Evolutionary conservation across 345 rosid genomes (phyloP), one percentile per base, ranked within the genome.

Genomic region (Psidium guajava): DNA sequence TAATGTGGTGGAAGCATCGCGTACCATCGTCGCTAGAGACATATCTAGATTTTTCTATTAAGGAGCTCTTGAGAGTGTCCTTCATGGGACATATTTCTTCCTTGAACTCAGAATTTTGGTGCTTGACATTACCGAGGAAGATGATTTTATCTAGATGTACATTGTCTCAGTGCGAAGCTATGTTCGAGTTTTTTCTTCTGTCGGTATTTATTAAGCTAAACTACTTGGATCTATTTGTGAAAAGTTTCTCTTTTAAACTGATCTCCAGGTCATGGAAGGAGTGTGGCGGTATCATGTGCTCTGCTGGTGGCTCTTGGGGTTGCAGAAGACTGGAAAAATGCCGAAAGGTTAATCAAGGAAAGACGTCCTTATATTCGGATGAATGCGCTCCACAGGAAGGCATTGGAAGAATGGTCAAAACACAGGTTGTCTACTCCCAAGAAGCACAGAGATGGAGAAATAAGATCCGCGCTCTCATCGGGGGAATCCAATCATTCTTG

Each of bases 201-300:
- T 69, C 0, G 1, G 47, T 18, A 36, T 13, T 18, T 36, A 32
- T 36, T 36, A 32, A 69, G 80, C 47, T 21, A 32, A 15, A 73
- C 12, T 56, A 11, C 47, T 73, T 47, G 47, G 36, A 15, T 47
- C 32, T n/a, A 49, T 27, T 16, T 6, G 6, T 57, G 53, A 58
- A 22, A 36, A 11, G 40, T 52, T 82, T 42, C 22, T 64, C 49
- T 59, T 50, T 21, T 21, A 22, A 27, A 81, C 84, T 54, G 25
- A 85, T 82, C n/a, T 51, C 24, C 75, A 94, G 98, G 98, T 88
- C 98, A 93, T 86, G 98, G 98, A 86, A 92, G 98, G 89, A 94
- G 98, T 83, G 96, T 94, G 64, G 95, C 94, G 5, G 95, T 94
- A 83, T 85, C 83, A 84, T 94, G 95, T 83, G 97, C 97, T 8